These are phyloP conservation scores for Penicillium verrucosum DNA, from an alignment of 2,329 filamentous ascomycete genomes.

Conservation along the genomic window DNA sequence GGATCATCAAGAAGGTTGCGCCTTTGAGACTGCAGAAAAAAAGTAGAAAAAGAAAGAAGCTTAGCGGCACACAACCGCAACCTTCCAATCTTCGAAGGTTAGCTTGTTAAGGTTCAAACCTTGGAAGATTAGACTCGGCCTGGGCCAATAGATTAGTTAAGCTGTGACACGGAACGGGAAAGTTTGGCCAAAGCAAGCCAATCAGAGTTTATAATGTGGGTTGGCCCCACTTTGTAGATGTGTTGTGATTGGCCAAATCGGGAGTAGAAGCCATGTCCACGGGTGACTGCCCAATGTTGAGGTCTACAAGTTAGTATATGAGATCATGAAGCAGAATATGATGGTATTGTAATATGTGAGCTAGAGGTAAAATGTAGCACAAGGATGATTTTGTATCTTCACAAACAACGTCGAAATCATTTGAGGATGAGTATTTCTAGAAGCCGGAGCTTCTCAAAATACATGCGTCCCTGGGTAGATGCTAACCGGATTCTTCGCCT, in stretches of 20 bases:
- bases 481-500: no score
- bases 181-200: not conserved
- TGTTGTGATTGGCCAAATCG: not conserved
- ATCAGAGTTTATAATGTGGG: fast-evolving
- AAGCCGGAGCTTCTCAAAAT: no score
- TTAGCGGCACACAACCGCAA: not conserved
- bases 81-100: not conserved
- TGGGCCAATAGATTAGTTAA: not conserved
- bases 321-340: not conserved
- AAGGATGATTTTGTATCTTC: no score
- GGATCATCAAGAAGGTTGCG: not conserved
- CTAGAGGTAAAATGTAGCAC: not conserved
- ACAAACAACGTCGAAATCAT: no score
- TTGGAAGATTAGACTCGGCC: not conserved
- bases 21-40: not conserved
- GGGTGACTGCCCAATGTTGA: not conserved
- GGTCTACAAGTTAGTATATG: not conserved
- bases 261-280: not conserved
- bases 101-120: not conserved
- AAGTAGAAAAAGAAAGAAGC: not conserved
- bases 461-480: no score
- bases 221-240: not conserved
- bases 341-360: not conserved
- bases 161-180: not conserved
- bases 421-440: no score